Conservation (phyloP, 345 rosid species). For the Corchorus olitorius region DNA sequence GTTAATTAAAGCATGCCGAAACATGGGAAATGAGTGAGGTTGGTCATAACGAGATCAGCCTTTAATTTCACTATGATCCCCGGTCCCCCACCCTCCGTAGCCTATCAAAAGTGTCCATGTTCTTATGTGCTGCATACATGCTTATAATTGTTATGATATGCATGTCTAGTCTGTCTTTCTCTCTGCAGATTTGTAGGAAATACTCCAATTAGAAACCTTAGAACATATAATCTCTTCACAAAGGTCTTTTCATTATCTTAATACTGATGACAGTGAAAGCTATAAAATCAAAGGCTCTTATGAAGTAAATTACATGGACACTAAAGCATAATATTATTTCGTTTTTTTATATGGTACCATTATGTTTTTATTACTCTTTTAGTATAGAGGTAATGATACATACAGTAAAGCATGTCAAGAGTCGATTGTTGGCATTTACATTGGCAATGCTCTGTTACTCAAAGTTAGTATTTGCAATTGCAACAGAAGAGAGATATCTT, state of each 20-base stretch:
- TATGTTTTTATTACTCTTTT: neutral
- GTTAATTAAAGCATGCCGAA: slow-evolving; percentile 9
- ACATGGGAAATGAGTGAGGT: neutral
- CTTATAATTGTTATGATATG: neutral
- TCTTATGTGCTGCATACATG: too few species aligned
- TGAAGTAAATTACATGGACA: neutral
- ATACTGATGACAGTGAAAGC: neutral
- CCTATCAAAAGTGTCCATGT: neutral
- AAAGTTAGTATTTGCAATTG: neutral
- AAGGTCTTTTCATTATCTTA: neutral
- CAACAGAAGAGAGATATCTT: slow-evolving; percentile 65
- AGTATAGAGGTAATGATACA: neutral
- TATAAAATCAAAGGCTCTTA: neutral
- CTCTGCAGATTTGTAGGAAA: neutral
- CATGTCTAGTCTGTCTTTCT: neutral
- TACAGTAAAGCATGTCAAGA: neutral
- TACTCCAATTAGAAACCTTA: neutral
- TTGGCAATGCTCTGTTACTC: neutral
- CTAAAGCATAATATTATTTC: neutral
- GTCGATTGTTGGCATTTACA: neutral
- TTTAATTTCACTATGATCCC: slow-evolving; percentile 14
- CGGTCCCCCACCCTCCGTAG: neutral
- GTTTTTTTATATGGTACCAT: neutral
- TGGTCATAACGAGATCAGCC: neutral
- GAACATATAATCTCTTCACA: neutral